Conservation (phyloP, 73 alveolate species). For the Paramecium pentaurelia region DNA sequence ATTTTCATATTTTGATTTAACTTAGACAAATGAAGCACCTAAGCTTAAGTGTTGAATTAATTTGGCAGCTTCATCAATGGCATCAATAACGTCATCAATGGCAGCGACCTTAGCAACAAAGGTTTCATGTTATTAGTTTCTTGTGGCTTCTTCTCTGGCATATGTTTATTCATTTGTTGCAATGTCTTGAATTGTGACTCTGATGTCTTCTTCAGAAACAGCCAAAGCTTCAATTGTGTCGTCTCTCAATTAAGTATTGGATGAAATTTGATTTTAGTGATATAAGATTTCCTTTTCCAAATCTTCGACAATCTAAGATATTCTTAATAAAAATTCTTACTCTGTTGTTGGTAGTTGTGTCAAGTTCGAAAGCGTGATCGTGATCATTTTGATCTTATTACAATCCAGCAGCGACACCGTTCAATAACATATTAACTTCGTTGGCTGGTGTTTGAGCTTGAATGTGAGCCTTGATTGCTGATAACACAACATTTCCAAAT, state of each 20-base stretch:
- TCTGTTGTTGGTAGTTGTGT: background rate
- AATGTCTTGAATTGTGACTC: conserved; percentile 44
- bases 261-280: background rate
- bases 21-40: conserved; percentile 61
- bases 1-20: conserved; percentile 44
- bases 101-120: conserved; percentile 33
- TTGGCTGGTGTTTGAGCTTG: conserved; percentile 49
- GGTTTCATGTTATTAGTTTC: conserved; percentile 39
- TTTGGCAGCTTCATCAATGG: conserved; percentile 61
- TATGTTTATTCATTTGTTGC: conserved; percentile 41
- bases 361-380: conserved; percentile 11
- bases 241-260: conserved; percentile 43
- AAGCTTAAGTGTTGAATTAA: conserved; percentile 46
- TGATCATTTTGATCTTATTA: conserved; percentile 6
- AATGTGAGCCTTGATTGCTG: conserved; percentile 43
- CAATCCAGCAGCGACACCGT: conserved; percentile 48
- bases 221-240: conserved; percentile 49
- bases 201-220: conserved; percentile 43
- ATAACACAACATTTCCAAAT: conserved; percentile 51
- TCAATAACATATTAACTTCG: conserved; percentile 25
- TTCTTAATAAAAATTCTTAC: background rate
- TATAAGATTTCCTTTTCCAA: conserved; percentile 20
- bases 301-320: conserved; percentile 3
- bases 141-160: conserved; percentile 54
- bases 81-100: conserved; percentile 55